Evolutionary conservation across 2,329 filamentous ascomycete genomes (phyloP).

Genomic region (Claviceps spartinae): DNA sequence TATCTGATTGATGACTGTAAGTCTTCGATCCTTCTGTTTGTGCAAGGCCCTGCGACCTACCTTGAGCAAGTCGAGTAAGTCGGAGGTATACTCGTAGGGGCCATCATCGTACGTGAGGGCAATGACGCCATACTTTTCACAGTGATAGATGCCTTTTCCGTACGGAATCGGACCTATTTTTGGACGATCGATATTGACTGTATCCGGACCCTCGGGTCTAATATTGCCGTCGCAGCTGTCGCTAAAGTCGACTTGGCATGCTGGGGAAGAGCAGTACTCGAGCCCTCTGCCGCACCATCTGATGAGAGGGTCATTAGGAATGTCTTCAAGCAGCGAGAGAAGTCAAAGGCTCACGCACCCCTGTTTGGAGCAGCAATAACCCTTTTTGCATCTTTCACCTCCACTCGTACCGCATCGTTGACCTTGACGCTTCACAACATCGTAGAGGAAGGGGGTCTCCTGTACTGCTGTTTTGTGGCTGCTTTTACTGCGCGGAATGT

Average conservation of each 20-base stretch:
- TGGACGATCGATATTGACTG: conserved; percentile 35
- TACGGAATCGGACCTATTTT: conserved; percentile 41
- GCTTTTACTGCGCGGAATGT: background rate
- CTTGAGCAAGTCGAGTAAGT: conserved; percentile 25
- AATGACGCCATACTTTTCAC: conserved; percentile 21
- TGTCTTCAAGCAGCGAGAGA: background rate
- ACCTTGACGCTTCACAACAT: background rate
- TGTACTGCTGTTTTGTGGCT: background rate
- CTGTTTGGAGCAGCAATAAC: conserved; percentile 29
- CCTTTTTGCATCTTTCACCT: conserved; percentile 15
- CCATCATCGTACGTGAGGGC: conserved; percentile 35
- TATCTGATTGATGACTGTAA: background rate
- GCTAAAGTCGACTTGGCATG: conserved; percentile 49
- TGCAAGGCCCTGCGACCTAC: background rate
- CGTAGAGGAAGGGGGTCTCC: background rate
- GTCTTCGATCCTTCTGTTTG: background rate
- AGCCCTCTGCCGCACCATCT: conserved; percentile 41
- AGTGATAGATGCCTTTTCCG: conserved; percentile 36
- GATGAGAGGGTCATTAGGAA: background rate
- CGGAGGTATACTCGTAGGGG: conserved; percentile 27
- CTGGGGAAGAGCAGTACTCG: conserved; percentile 46
- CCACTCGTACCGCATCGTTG: background rate
- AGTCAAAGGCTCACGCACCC: conserved; percentile 18
- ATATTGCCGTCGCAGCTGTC: conserved; percentile 46
- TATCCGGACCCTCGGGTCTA: conserved; percentile 38